A percentile compares a stretch with the other conserved stretches of the same genome.
These are phyloP conservation scores for Excoecaria agallocha DNA, from an alignment of 345 rosid species.

Conservation along the genomic window DNA sequence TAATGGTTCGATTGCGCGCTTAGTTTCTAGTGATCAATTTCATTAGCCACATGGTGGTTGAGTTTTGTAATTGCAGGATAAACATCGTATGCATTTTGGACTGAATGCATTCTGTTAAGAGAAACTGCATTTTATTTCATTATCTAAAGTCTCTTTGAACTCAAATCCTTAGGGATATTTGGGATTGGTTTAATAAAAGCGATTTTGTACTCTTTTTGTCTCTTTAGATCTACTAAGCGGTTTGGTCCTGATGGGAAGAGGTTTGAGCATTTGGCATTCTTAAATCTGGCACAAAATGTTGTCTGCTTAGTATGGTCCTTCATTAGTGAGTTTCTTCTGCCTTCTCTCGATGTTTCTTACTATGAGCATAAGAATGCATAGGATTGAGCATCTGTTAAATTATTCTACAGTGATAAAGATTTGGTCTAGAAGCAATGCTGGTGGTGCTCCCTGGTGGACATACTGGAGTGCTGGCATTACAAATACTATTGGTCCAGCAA, in stretches of 20 bases:
- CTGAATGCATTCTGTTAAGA: not conserved
- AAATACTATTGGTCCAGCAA: conserved; percentile 93
- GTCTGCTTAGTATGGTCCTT: conserved; percentile 88
- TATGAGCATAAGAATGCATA: not conserved
- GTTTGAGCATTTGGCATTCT: conserved; percentile 84
- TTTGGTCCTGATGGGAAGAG: conserved; percentile 83
- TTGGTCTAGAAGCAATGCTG: conserved; percentile 60
- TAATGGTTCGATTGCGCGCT: not conserved
- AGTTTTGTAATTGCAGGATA: not conserved
- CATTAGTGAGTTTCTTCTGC: conserved; percentile 57
- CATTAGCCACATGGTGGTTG: not conserved
- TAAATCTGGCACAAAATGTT: conserved; percentile 89
- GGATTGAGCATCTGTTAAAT: not conserved
- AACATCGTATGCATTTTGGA: not conserved
- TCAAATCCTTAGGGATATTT: not conserved
- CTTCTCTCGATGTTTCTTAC: not conserved
- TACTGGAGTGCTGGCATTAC: conserved; percentile 99
- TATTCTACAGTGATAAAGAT: conserved; percentile 65
- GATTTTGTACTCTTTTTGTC: not conserved
- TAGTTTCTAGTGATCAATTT: not conserved
- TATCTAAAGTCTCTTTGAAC: not conserved
- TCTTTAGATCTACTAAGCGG: conserved; percentile 74
- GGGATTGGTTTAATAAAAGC: not conserved
- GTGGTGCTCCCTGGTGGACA: conserved; percentile 93
- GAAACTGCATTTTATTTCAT: not conserved